Base-by-base conservation (phyloP, 177 flowering plant species). In the Vitis hybrid region DNA sequence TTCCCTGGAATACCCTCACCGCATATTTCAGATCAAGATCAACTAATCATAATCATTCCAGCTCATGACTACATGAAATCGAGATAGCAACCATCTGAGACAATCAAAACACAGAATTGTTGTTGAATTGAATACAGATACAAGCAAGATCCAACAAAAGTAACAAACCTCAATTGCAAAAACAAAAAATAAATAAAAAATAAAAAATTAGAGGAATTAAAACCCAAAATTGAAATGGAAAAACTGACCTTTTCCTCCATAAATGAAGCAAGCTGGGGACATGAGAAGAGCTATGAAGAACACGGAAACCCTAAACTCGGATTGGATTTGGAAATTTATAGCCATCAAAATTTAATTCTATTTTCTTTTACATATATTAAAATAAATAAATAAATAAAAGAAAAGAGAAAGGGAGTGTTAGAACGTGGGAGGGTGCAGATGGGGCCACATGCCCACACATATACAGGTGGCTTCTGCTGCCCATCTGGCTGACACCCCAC, bases 31-130 rank as follows among this genome's bases (percentile, higher is more conserved):
- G 79, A 78, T 81, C 77, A 72, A 77, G 74, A 78, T 73, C 64
- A 70, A 75, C 75, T 65, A 74, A 66, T 64, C 73, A 75, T 77
- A 59, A 66, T 70, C 81, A 70, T 80, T 77, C 81, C 81, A 77
- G 74, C 63, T 35, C 62, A 58, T 55, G 56, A 68, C 16, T 55
- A 12, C 27, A 19, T 57, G 46, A 72, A 64, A 66, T 62, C 65
- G 46, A 5, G 57, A 48, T 8, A 60, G 13, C 60, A 70, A 64
- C 66, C 18, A 66, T 65, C 71, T 60, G 35, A 68, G 40, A 69
- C 57, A 40, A 32, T 30, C 49, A 52, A 69, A 12, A 27, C 30
- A 27, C 30, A 40, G 46, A 40, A 6, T 40, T 40, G 8, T 40
- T 40, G 46, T 40, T 40, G 46, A 40, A 40, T 40, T 40, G 46